Conservation (phyloP, 768 basidiomycete species). For the Tylopilus felleus region DNA sequence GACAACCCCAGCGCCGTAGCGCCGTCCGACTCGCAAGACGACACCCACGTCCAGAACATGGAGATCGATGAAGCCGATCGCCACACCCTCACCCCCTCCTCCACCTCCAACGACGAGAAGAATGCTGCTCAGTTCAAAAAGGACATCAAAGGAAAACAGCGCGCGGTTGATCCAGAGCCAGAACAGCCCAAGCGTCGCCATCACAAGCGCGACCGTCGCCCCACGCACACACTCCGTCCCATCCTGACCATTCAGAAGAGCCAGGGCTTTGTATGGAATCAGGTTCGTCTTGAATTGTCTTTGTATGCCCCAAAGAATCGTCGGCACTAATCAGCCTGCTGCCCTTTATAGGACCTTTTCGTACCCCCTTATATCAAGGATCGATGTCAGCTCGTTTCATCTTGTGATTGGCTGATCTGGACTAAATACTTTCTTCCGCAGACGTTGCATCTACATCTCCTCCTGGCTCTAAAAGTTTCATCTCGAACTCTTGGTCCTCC, state of each 20-base stretch:
- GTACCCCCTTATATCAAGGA: constrained; percentile 89
- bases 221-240: constrained; percentile 65
- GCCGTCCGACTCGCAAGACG: constrained; percentile 33
- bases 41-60: constrained; percentile 51
- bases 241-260: constrained; percentile 85
- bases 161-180: constrained; percentile 65
- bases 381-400: constrained; percentile 59
- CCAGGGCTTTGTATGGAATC: constrained; percentile 91
- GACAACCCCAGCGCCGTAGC: constrained; percentile 28
- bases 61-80: constrained; percentile 45
- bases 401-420: constrained; percentile 9
- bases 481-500: constrained; percentile 67
- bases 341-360: constrained; percentile 63
- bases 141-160: constrained; percentile 79
- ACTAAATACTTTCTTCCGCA: constrained; percentile 24
- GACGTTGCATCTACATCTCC: constrained; percentile 84
- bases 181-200: constrained; percentile 48
- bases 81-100: constrained; percentile 3
- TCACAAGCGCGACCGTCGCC: constrained; percentile 52
- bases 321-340: neutral
- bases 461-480: constrained; percentile 62
- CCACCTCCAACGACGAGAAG: constrained; percentile 30
- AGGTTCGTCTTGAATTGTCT: constrained; percentile 53
- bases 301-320: too few relatives aligned
- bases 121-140: constrained; percentile 43